A percentile compares a stretch with the other conserved stretches of the same genome.
These are phyloP conservation scores for Penicillium samsonianum DNA, from an alignment of 495 filamentous ascomycete species.

Conservation along the genomic window DNA sequence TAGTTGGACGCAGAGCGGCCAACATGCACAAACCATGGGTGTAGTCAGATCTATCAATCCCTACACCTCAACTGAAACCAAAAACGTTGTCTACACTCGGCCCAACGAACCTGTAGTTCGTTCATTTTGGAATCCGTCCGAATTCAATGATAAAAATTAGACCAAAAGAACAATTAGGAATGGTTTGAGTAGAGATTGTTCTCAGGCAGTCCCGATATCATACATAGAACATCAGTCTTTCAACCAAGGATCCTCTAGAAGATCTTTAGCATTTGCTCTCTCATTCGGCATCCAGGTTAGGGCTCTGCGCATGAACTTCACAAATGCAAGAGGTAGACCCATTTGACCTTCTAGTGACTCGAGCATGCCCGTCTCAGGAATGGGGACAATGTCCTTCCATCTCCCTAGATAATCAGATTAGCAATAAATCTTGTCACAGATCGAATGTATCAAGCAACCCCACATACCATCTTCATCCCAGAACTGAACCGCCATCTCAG, in stretches of 20 bases:
- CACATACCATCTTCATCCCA: conserved; percentile 30
- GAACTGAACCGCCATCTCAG: conserved; percentile 26
- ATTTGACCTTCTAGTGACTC: conserved; percentile 27
- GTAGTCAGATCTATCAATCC: too few relatives aligned
- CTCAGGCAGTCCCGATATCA: background rate
- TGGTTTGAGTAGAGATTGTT: background rate
- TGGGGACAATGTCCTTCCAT: conserved; percentile 30
- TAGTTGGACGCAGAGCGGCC: background rate
- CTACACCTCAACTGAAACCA: background rate
- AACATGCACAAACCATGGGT: background rate
- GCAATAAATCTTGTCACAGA: background rate
- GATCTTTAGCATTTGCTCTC: conserved; percentile 40
- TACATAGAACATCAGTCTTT: background rate
- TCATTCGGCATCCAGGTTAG: conserved; percentile 41
- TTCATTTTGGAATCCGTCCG: too few relatives aligned
- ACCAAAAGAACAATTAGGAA: background rate
- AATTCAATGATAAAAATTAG: background rate
- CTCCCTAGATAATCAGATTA: conserved; percentile 11
- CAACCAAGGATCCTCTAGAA: conserved; percentile 39
- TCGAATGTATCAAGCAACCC: background rate
- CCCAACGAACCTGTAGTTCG: too few relatives aligned
- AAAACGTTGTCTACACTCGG: too few relatives aligned
- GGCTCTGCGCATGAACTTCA: conserved; percentile 36
- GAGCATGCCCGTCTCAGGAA: conserved; percentile 27
- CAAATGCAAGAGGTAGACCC: conserved; percentile 35